phyloP scores from a whole-genome alignment of 345 rosid genomes.

The Ceriops decandra region DNA sequence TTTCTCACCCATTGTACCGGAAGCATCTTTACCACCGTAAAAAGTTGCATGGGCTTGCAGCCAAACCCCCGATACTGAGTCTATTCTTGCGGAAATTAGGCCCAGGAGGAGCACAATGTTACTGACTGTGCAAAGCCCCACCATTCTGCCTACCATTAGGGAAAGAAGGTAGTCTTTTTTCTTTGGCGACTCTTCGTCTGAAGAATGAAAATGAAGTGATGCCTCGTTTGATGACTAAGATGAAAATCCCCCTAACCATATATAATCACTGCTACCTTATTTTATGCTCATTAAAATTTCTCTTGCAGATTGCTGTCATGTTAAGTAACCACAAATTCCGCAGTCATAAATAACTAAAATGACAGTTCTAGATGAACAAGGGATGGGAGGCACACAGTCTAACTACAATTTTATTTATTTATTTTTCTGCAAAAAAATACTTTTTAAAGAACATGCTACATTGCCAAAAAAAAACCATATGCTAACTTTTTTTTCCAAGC shows the following conservation, averaged over 20 bases:
- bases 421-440: no score
- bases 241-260: slow-evolving; percentile 22
- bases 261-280: slow-evolving; percentile 27
- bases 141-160: slow-evolving; percentile 23
- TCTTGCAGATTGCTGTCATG: slow-evolving; percentile 12
- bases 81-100: slow-evolving; percentile 19
- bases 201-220: background rate
- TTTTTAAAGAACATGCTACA: no score
- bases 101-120: slow-evolving; percentile 25
- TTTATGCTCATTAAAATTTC: slow-evolving; percentile 11
- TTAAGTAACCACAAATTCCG: slow-evolving; percentile 12
- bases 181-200: no score
- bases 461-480: no score
- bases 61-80: slow-evolving; percentile 23
- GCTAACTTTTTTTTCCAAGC: no score
- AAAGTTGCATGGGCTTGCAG: slow-evolving; percentile 30
- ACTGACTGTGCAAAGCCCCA: slow-evolving; percentile 15
- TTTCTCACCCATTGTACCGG: slow-evolving; percentile 31
- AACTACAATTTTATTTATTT: background rate
- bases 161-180: no score
- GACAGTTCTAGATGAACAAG: background rate
- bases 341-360: background rate
- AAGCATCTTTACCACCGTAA: slow-evolving; percentile 28
- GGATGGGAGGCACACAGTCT: background rate
- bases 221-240: slow-evolving; percentile 19